Conservation (phyloP, 1,139 yeast genomes). For the Suhomyces kunorum region DNA sequence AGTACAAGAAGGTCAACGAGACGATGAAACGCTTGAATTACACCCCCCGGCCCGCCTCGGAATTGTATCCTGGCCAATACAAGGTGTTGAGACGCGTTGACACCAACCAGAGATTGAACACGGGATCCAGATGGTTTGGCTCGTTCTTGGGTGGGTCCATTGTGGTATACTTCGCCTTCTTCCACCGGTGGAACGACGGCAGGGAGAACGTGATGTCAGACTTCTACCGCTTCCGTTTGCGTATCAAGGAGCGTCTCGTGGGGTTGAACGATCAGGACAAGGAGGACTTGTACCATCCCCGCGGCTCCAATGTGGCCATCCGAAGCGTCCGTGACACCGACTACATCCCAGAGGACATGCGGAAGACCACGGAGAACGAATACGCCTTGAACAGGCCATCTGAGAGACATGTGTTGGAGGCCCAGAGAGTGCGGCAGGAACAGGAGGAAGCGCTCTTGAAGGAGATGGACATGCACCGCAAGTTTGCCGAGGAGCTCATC, state of each 20-base stretch:
- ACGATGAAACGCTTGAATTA: constrained; percentile 73
- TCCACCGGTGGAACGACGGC: constrained; percentile 84
- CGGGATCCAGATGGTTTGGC: constrained; percentile 56
- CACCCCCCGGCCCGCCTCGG: constrained; percentile 77
- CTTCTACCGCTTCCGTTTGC: constrained; percentile 62
- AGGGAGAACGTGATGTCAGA: constrained; percentile 72
- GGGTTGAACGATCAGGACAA: constrained; percentile 62
- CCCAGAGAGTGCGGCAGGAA: constrained; percentile 68
- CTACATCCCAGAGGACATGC: constrained; percentile 40
- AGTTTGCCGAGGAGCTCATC: constrained; percentile 32
- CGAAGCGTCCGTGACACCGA: constrained; percentile 47
- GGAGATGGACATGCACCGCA: constrained; percentile 48
- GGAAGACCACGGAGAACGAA: constrained; percentile 46
- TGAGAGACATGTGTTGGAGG: constrained; percentile 72
- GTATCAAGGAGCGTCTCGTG: constrained; percentile 51
- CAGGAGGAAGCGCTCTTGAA: constrained; percentile 65
- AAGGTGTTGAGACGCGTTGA: constrained; percentile 67
- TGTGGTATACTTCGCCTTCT: constrained; percentile 62
- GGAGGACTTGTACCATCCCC: constrained; percentile 59
- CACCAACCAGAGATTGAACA: constrained; percentile 54
- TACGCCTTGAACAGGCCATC: constrained; percentile 69
- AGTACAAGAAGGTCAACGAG: constrained; percentile 67
- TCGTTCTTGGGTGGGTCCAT: constrained; percentile 48
- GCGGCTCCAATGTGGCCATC: constrained; percentile 34
- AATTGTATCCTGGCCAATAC: constrained; percentile 75